Evolutionary conservation across 2,329 filamentous ascomycete genomes (phyloP), one percentile per base, ranked within the genome.

Genomic region (Phaeosphaeriaceae sp.): DNA sequence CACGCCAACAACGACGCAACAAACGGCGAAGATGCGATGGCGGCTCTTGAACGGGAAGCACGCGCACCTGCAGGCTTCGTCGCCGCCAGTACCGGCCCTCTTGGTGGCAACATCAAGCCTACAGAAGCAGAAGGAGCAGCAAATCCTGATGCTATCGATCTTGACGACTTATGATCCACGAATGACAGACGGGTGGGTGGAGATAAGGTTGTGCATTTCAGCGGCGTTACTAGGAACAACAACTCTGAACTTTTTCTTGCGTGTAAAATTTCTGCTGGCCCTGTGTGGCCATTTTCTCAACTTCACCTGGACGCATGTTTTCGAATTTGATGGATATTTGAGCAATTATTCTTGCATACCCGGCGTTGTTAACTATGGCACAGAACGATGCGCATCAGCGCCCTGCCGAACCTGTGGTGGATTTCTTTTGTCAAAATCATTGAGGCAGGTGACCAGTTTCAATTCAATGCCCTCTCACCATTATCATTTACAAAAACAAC

Each of bases 41-140:
- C 87, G 33, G 89, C 88, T 17, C 79, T 97, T 52, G 93, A 97
- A 72, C 83, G 90, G 58, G 90, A 97, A 73, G 88, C 91, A n/a
- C 83, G 87, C 49, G 93, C 92, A 5, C 92, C 93, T 0, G 84
- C 87, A 18, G 94, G 94, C 17, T 99, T 99, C 66, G 93, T 99
- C 23, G 87, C 92, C 17, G 89, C 94, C 21, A 94, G 85, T 68
- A 88, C 86, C 30, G 89, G 86, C 1, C 83, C 87, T 1, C 82
- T 88, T 63, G 86, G 83, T 11, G 85, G 84, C 17, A 83, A 84
- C 60, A 74, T 77, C 48, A 61, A 68, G 33, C 64, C 75, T n/a
- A 69, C 71, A 3, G 73, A 78, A 32, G 13, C 42, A 23, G 59
- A 63, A 33, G 71, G 74, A 15, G 76, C 84, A 11, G 79, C 82